Evolutionary conservation across 352 stramenopile genomes (phyloP).

Genomic region (Globisporangium heterothallicum): DNA sequence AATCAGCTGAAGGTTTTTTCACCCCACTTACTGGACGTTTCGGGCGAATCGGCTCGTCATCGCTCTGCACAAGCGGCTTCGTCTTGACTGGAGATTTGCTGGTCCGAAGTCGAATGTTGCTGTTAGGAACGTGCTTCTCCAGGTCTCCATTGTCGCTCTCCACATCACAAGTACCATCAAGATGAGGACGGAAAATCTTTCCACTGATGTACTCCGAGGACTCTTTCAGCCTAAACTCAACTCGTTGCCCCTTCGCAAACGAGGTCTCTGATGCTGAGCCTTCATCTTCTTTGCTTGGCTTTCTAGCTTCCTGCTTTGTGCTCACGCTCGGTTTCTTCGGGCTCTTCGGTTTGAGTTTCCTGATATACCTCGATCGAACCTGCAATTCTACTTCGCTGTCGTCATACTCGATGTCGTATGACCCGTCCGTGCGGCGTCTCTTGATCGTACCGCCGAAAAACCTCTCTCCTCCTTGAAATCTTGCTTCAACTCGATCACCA

Average conservation of each 20-base stretch:
- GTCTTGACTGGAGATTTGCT: conserved; percentile 24
- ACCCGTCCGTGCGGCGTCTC: conserved; percentile 24
- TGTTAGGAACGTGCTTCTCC: conserved; percentile 31
- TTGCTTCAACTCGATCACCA: conserved; percentile 44
- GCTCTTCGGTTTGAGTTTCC: conserved; percentile 28
- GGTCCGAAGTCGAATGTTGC: conserved; percentile 25
- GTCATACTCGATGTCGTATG: conserved; percentile 52
- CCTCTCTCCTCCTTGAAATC: conserved; percentile 29
- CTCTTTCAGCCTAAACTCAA: conserved; percentile 53
- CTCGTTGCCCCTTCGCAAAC: conserved; percentile 46
- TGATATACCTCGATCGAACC: conserved; percentile 44
- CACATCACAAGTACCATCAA: conserved; percentile 61
- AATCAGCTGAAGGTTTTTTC: conserved; percentile 24
- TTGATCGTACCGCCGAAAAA: conserved; percentile 45
- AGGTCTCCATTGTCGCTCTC: conserved; percentile 62
- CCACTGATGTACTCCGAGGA: conserved; percentile 37
- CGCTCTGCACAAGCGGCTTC: conserved; percentile 29
- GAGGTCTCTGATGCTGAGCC: conserved; percentile 27
- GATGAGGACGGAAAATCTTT: conserved; percentile 35
- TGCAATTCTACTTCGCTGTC: conserved; percentile 57
- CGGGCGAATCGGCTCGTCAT: conserved; percentile 38
- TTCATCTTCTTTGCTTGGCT: conserved; percentile 18
- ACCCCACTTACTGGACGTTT: conserved; percentile 25
- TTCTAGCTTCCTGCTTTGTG: conserved; percentile 5
- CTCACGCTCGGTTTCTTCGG: conserved; percentile 19